Base-by-base conservation (phyloP, 306 rosid genomes). In the Herpetospermum pedunculosum region DNA sequence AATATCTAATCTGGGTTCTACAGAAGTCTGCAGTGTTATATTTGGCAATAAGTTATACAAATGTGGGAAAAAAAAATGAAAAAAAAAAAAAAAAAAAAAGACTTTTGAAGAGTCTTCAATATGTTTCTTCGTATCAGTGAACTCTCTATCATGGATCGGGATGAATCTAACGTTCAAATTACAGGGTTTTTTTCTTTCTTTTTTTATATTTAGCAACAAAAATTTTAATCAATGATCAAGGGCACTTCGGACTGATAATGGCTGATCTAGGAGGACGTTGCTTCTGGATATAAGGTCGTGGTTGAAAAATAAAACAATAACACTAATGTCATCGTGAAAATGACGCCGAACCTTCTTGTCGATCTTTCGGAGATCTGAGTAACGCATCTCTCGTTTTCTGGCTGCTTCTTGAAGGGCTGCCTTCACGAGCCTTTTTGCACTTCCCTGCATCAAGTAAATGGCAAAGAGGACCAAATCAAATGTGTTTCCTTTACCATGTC, bases 361-460 rank as follows among this genome's bases (percentile, higher is more conserved):
- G 47, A 91, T 85, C 75, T 85, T 85, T 12, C 86, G 82, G 9
- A 91, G 97, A 77, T 91, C 97, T 26, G 92, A 87, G 72, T 85
- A 89, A 35, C 97, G 79, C 96, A 89, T 87, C 75, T 91, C 97
- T 76, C 97, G 85, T 77, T 91, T 91, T 69, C 91, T 86, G 9
- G 97, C 97, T 13, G 97, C 97, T 82, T 91, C 97, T 21, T 91
- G 96, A 44, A 91, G 83, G 72, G 97, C 97, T 19, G 93, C 92
- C 90, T 92, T 89, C 11, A 92, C 77, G 29, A 92, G 97, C 81
- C 85, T 85, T 81, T 88, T 89, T 48, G 97, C 97, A 78, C 89
- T 92, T 82, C 97, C 97, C 97, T 92, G 90, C 85, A 79, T 29
- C 43, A 21, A 38, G 6, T 44, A 58, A 35, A 40, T 19, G 25